These are phyloP conservation scores for Apiotrichum akiyoshidainum DNA, from an alignment of 1,284 basidiomycete genomes.

Conservation along the genomic window DNA sequence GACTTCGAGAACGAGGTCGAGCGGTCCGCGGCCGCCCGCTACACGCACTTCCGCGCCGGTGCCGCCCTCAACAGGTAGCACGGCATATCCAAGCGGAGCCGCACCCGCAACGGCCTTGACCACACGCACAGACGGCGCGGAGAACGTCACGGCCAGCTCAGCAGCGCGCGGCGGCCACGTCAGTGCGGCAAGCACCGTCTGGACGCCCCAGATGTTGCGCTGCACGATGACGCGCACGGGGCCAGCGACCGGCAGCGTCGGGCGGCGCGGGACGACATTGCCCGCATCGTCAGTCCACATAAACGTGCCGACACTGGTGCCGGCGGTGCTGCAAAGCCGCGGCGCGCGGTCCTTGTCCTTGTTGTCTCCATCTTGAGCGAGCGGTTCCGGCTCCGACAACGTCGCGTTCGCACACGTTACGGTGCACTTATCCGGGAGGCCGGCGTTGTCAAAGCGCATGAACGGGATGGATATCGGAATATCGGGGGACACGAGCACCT, in stretches of 20 bases:
- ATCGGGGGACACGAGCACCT: conserved; percentile 26
- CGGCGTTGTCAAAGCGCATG: conserved; percentile 21
- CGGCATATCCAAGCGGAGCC: conserved; percentile 3
- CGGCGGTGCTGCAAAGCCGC: conserved; percentile 8
- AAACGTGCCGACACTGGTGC: conserved; percentile 15
- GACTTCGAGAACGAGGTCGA: conserved; percentile 30
- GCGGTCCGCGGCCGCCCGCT: conserved; percentile 14
- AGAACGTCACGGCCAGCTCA: conserved; percentile 23
- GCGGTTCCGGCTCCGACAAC: background rate
- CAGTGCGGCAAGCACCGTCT: conserved; percentile 23
- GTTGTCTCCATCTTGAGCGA: background rate
- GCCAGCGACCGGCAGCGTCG: conserved; percentile 18
- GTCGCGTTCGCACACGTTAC: conserved; percentile 10
- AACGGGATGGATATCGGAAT: conserved; percentile 31
- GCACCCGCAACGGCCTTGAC: conserved; percentile 20
- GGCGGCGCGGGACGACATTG: conserved; percentile 3
- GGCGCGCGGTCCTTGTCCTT: background rate
- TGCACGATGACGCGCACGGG: conserved; percentile 24
- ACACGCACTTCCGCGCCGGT: conserved; percentile 11
- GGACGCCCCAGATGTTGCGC: conserved; percentile 26
- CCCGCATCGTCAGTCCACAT: conserved; percentile 23
- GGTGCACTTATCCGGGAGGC: conserved; percentile 6
- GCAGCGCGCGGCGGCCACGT: conserved; percentile 25
- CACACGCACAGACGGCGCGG: conserved; percentile 16
- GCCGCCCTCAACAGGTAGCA: background rate